Base-by-base conservation (phyloP, 2,329 filamentous ascomycete genomes). In the Colletotrichum melonis region DNA sequence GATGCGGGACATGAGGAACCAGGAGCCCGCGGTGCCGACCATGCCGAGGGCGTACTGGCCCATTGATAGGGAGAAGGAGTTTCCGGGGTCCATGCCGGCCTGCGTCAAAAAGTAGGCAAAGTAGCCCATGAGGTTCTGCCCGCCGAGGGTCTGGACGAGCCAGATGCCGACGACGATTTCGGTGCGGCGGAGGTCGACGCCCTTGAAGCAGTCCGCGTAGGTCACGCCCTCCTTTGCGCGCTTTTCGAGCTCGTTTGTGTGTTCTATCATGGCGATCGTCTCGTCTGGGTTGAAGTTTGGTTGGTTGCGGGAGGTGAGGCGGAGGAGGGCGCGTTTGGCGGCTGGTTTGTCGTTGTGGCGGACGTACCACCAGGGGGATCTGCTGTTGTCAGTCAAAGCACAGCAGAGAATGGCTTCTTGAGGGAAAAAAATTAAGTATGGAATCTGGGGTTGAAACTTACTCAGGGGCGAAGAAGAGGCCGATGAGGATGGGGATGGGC, bases 161-260 rank as follows among this genome's bases (percentile, higher is more conserved):
- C 86, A 89, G 57, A 87, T 82, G 22, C 84, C 81, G 38, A 86
- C 80, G 1, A 87, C 86, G 35, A 90, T 86, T 76, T 89, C 87
- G 7, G 88, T 89, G 22, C 88, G 82, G n/a, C 87, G 84, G 1
- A 87, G 80, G 76, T 91, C 86, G 35, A 84, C 76, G 6, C 87
- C 86, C 46, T 81, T 84, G 82, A 91, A 90, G 77, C 87, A 88
- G 77, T 90, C 87, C 16, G 75, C 74, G 76, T 89, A 90, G 0
- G 77, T 81, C 0, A 84, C 82, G 1, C 87, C 87, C 8, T 81
- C 80, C 8, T 83, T 84, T 57, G 83, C 73, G 26, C 80, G 76
- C 76, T 84, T 84, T 75, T 89, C 87, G 69, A 86, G 78, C 77
- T 86, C 83, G 74, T 89, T 86, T 7, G 88, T 90, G 74, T 89